These are phyloP conservation scores for Fraxinus excelsior DNA, from an alignment of 257 asterid genomes.

Conservation along the genomic window DNA sequence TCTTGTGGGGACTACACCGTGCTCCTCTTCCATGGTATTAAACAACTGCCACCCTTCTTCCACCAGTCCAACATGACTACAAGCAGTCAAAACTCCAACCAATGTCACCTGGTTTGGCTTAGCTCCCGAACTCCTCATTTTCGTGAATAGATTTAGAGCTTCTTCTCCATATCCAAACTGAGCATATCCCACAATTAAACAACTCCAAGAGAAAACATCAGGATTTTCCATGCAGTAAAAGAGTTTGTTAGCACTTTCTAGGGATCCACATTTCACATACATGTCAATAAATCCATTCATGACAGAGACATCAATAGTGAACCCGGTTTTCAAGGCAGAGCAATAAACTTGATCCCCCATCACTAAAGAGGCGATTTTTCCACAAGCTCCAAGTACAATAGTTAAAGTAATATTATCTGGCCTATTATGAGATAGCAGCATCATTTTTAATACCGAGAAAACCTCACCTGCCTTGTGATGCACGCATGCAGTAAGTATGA, in stretches of 20 bases:
- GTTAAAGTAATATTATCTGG: constrained; percentile 59
- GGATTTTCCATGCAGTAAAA: constrained; percentile 46
- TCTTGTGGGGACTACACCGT: constrained; percentile 57
- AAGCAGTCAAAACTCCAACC: constrained; percentile 78
- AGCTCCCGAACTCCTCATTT: constrained; percentile 52
- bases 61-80: constrained; percentile 75
- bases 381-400: constrained; percentile 59
- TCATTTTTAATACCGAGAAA: constrained; percentile 50
- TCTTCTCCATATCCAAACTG: constrained; percentile 65
- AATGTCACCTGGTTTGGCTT: constrained; percentile 72
- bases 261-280: constrained; percentile 77
- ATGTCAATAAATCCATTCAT: constrained; percentile 63
- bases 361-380: constrained; percentile 54
- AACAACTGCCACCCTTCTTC: constrained; percentile 71
- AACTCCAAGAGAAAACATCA: constrained; percentile 70
- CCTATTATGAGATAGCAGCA: constrained; percentile 46
- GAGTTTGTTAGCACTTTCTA: constrained; percentile 48
- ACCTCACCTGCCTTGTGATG: constrained; percentile 49
- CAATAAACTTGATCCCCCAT: constrained; percentile 56
- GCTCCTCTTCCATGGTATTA: constrained; percentile 52
- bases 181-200: constrained; percentile 70
- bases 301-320: constrained; percentile 43
- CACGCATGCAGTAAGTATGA: constrained; percentile 54
- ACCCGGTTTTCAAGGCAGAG: constrained; percentile 47
- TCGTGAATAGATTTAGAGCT: constrained; percentile 52